Evolutionary conservation across 2,329 filamentous ascomycete genomes (phyloP), one percentile per base, ranked within the genome.

Genomic region (Cryphonectria parasitica): DNA sequence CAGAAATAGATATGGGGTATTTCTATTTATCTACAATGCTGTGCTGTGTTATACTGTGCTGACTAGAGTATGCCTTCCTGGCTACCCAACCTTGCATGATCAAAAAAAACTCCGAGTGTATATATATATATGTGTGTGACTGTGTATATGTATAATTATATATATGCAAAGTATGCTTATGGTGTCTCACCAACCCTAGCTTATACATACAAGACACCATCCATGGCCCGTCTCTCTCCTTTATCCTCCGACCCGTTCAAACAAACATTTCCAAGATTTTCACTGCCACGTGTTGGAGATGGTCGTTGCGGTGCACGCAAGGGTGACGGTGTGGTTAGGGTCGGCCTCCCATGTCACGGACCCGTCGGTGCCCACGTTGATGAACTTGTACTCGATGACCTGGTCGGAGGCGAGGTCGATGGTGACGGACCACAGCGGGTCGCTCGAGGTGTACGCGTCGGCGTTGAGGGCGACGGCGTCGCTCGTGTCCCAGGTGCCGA

Each of bases 331-430:
- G 61, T 82, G 84, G 76, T 88, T 86, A 0, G 85, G 83, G 65
- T 91, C 90, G 64, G 81, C 82, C 81, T 94, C 91, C 91, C 91
- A 93, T 2, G 80, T 83, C 11, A 91, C 79, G 0, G 80, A 81
- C 0, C 89, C 87, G 74, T 87, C 84, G 0, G 79, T 76, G 70
- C 83, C 83, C 58, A 90, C 84, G 65, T 87, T 86, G 75, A 93
- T 86, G 77, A 88, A 94, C 82, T 93, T 93, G 79, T 92, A 93
- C 80, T 89, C 76, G 60, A 93, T 82, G 2, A 78, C 80, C 64
- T 83, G 82, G 2, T 90, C 90, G 0, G 88, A 83, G 0, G 83
- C 79, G 22, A 94, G 78, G 1, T 80, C 81, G 39, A 93, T 77
- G 0, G 85, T 86, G 0, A 79, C 83, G 62, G 81, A 84, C 92